Evolutionary conservation across 306 rosid genomes (phyloP).

Genomic region (Prunus padus): DNA sequence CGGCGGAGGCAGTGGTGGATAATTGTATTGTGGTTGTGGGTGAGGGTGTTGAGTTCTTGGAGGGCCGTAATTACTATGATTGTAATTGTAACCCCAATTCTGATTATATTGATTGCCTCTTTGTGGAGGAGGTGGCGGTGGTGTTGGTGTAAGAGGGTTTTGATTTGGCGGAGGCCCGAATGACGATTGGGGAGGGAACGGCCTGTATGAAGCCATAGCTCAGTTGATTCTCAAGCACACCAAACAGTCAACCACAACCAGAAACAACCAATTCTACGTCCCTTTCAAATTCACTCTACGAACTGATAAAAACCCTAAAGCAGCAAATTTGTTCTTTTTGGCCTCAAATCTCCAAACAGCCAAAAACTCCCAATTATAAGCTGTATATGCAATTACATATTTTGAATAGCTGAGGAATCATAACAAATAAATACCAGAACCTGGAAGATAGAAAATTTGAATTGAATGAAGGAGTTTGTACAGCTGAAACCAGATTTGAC

Average conservation of each 20-base stretch:
- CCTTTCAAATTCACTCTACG: conserved; percentile 1
- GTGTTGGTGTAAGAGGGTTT: conserved; percentile 47
- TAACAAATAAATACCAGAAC: not conserved
- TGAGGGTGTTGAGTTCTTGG: conserved; percentile 58
- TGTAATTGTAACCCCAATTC: conserved; percentile 66
- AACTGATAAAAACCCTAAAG: conserved; percentile 22
- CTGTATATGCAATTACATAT: not conserved
- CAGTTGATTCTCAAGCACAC: conserved; percentile 23
- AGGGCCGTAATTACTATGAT: conserved; percentile 45
- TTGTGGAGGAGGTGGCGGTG: conserved; percentile 37
- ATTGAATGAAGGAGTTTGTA: not conserved
- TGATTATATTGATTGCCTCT: conserved; percentile 61
- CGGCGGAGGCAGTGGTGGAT: conserved; percentile 59
- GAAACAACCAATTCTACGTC: not conserved
- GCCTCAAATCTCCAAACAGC: not conserved
- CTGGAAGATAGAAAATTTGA: conserved; percentile 8
- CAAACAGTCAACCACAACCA: not conserved
- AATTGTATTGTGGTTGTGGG: conserved; percentile 66
- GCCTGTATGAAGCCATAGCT: conserved; percentile 88
- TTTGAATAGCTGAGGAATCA: not conserved
- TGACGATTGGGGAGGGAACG: conserved; percentile 84
- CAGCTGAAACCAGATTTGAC: not conserved
- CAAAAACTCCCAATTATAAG: not conserved
- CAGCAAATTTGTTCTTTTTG: not conserved
- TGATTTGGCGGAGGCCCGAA: conserved; percentile 52